Evolutionary conservation across 2,329 filamentous ascomycete species (phyloP), one percentile per base, ranked within the genome.

Genomic region (Fusarium sp.): DNA sequence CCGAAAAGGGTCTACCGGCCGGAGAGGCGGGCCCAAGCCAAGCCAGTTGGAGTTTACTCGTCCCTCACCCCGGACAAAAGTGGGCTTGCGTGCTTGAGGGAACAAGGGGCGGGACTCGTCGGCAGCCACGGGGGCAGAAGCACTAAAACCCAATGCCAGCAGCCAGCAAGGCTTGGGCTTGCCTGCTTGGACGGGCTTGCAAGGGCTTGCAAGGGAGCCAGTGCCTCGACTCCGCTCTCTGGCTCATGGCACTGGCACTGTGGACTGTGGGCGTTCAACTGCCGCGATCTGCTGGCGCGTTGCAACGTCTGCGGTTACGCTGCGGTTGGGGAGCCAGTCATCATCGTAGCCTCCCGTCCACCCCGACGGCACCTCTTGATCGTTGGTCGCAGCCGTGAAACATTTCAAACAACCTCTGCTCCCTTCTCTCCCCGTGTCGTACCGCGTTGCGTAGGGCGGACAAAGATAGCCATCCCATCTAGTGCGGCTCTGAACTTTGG

Each of bases 91-190:
- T 66, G 33, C 58, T 66, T 62, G 64, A 72, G 62, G 55, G 31
- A 67, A 60, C 73, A 72, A 64, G 73, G 73, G 70, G 69, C 70
- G 73, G 73, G 73, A 73, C 73, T 69, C 68, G 67, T 74, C 73
- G 72, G 73, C 70, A 75, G 71, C 70, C 55, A 73, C 64, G 57
- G 62, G 70, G 64, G 67, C 13, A 25, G 20, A 46, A 62, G 62
- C 70, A 71, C 63, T 75, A 71, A 73, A 69, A 71, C 68, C 58
- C 46, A 60, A 69, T 56, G 54, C 70, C 65, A 64, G 62, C 57
- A 46, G 23, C 42, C 42, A 46, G 42, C 18, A 44, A 23, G 23
- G 42, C 42, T 46, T 46, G 42, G 40, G 40, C 40, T 44, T 25
- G 18, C 40, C 40, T 44, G 40, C 40, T 44, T 44, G 40, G 40